Base-by-base conservation (phyloP, 768 basidiomycete species). In the Xerocomellus amylosporus region DNA sequence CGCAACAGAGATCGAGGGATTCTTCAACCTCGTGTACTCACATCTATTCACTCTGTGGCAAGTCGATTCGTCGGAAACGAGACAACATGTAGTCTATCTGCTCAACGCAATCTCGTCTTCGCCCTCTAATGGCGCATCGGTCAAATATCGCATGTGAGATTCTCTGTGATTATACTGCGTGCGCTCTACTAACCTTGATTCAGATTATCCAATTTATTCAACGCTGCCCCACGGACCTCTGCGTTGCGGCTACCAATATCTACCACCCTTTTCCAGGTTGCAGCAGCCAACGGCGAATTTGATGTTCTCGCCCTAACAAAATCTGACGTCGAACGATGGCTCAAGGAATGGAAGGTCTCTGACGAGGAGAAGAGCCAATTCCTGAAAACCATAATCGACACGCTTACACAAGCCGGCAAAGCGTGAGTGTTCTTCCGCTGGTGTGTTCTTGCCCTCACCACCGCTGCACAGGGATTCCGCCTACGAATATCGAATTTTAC, bases 201-300 rank as follows among this genome's bases (percentile, higher is more conserved):
- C 59, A 93, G 91, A 64, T 73, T 93, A 10, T 85, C 91, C 22
- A 92, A 91, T 66, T 70, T 93, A 30, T 92, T 91, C 79, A 92
- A 93, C 63, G 79, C 86, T 12, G 71, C 84, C 13, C 86, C 90
- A 24, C 80, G 82, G 51, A 76, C 73, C 44, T 92, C 90, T 4
- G 68, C 83, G 15, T 73, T 88, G 52, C 84, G 91, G 5, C 71
- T 82, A 30, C 64, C 75, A 7, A 86, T 90, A 20, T 89, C 86
- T 62, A 77, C 72, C 19, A 72, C 81, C 9, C 79, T 93, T 19
- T 71, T 93, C 22, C 71, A 81, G 22, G 65, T 85, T 43, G 85
- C 89, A 7, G 74, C 74, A 24, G 68, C 75, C 20, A 83, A 85
- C 58, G 80, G 81, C 58, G 85, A 90, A 47, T 69, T 91, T 4